Evolutionary conservation across 2,329 filamentous ascomycete species (phyloP).

Genomic region (Chrysosphaeria jannelii): DNA sequence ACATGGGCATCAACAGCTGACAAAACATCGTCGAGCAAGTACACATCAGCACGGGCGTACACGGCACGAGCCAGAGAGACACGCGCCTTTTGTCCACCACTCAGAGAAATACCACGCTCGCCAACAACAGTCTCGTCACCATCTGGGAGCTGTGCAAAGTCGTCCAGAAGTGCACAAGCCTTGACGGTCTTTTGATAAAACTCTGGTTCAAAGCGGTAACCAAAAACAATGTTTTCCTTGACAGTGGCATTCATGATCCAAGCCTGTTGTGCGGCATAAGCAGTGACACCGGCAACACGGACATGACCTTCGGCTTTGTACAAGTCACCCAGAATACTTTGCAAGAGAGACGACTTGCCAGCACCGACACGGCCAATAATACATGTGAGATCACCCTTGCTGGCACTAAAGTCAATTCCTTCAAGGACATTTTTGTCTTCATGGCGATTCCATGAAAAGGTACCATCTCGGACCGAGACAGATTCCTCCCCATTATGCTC

Average conservation of each 20-base stretch:
- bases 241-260: constrained; percentile 94
- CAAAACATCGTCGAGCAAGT: constrained; percentile 80
- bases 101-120: constrained; percentile 89
- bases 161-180: constrained; percentile 71
- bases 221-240: constrained; percentile 85
- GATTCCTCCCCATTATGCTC: constrained; percentile 60
- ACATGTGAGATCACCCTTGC: constrained; percentile 80
- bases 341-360: constrained; percentile 80
- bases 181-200: constrained; percentile 70
- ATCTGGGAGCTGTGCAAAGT: constrained; percentile 58
- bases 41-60: constrained; percentile 79
- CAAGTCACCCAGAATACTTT: constrained; percentile 66
- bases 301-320: constrained; percentile 74
- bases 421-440: constrained; percentile 39
- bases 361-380: constrained; percentile 81
- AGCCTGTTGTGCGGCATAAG: constrained; percentile 87
- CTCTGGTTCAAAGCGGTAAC: constrained; percentile 47
- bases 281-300: constrained; percentile 48
- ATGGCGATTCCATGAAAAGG: constrained; percentile 85
- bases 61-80: constrained; percentile 89
- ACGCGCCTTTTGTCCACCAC: constrained; percentile 87
- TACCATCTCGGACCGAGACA: constrained; percentile 53
- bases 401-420: constrained; percentile 64
- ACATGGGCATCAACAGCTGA: constrained; percentile 95
- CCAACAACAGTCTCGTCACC: constrained; percentile 86